Base-by-base conservation (phyloP, 805 yeast species). In the Wickerhamiella lipophila region DNA sequence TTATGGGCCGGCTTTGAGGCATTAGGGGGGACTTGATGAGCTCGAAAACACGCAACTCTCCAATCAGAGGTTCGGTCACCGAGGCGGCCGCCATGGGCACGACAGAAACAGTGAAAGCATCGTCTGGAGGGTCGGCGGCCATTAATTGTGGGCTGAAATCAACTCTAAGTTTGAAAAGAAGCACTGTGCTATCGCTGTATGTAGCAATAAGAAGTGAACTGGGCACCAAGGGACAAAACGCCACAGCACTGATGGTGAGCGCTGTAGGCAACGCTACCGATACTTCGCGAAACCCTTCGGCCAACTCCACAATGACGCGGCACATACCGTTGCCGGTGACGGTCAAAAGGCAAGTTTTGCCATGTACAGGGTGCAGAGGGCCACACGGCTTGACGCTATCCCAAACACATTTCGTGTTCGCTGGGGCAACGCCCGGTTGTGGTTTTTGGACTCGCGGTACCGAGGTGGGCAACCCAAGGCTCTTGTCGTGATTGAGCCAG, bases 401-500 rank as follows among this genome's bases (percentile, higher is more conserved):
- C 61, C 65, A 62, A 71, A 79, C 52, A 50, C 57, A 55, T 26
- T 52, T 48, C 23, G 55, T 55, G 22, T 55, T 45, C 35, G 55
- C 42, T 1, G 27, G 42, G 15, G 47, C 42, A 47, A 50, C 50
- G 46, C 47, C 47, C 39, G 55, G 53, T 49, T 49, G 41, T 34
- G 12, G 16, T 40, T 36, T 35, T 9, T 21, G 22, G 29, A 35
- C n/a, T n/a, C 38, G 40, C 2, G 50, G 47, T 1, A 49, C 47
- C 15, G 44, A 27, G n/a, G 36, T 30, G 19, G 50, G 50, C n/a
- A 49, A 34, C 9, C 43, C 48, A 40, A 77, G 74, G 1, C 80
- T 76, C 55, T 85, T 84, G 45, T 82, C 85, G n/a, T 75, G 66
- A 40, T 76, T 77, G 23, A 86, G 69, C 95, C 95, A 86, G 55